Percentiles rank a stretch among this genome's conserved stretches.
Conservation (phyloP, 345 rosid genomes). For the Bruguiera gymnorhiza region DNA sequence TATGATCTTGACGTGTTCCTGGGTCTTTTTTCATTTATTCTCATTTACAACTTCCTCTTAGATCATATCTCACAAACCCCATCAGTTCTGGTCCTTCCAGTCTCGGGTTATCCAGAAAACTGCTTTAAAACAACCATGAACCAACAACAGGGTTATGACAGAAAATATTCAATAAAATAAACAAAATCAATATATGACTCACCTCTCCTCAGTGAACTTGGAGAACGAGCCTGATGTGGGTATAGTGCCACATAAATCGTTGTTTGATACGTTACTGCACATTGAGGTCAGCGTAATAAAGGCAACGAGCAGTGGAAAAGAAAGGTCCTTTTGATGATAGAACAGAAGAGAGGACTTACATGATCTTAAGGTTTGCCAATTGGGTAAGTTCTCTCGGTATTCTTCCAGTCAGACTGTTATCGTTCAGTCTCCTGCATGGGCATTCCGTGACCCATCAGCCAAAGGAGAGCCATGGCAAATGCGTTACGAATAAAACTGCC, state of each 20-base stretch:
- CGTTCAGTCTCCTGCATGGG: slow-evolving; percentile 50
- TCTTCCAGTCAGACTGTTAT: slow-evolving; percentile 58
- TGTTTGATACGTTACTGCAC: slow-evolving; percentile 58
- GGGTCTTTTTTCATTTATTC: background rate
- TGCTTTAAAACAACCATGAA: slow-evolving; percentile 20
- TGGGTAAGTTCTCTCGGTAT: slow-evolving; percentile 63
- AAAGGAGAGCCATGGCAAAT: background rate
- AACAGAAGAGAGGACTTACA: slow-evolving; percentile 35
- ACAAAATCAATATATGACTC: background rate
- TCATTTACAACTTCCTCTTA: slow-evolving; percentile 50
- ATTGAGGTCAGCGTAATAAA: background rate
- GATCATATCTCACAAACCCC: slow-evolving; percentile 71
- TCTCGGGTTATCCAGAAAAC: slow-evolving; percentile 55
- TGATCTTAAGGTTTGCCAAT: slow-evolving; percentile 55
- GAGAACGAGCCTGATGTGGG: slow-evolving; percentile 64
- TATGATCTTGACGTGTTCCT: slow-evolving; percentile 1
- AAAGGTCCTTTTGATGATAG: background rate
- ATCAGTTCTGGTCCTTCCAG: slow-evolving; percentile 73
- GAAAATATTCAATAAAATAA: background rate
- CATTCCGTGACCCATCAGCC: slow-evolving; percentile 4
- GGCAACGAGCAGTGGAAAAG: background rate
- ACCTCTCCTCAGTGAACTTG: slow-evolving; percentile 66
- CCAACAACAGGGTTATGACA: background rate
- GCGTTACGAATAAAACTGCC: background rate
- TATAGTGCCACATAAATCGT: slow-evolving; percentile 68